Conservation (phyloP, 2,329 filamentous ascomycete genomes). For the Coniochaeta hoffmannii region DNA sequence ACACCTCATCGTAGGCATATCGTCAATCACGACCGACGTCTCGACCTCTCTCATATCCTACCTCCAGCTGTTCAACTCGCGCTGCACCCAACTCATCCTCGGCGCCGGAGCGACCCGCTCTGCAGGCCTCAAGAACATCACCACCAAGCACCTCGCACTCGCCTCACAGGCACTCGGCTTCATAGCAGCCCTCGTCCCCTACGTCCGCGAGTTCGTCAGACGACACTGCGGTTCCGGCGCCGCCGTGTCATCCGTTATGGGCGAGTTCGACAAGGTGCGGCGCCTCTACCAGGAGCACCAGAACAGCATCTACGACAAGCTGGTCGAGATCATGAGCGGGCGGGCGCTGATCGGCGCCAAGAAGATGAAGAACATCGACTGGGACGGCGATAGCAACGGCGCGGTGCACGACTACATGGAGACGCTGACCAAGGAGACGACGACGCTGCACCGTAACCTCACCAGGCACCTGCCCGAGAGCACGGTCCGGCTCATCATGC, state of each 20-base stretch:
- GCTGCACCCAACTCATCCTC: conserved; percentile 91
- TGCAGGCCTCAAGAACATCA: conserved; percentile 91
- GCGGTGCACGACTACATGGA: conserved; percentile 71
- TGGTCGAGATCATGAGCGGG: conserved; percentile 85
- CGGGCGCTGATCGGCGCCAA: conserved; percentile 68
- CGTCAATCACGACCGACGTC: conserved; percentile 81
- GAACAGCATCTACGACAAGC: conserved; percentile 81
- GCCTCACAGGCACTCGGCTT: conserved; percentile 87
- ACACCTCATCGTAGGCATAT: conserved; percentile 75
- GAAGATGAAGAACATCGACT: conserved; percentile 66
- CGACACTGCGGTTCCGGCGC: conserved; percentile 54
- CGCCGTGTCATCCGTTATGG: conserved; percentile 54
- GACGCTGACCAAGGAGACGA: conserved; percentile 77
- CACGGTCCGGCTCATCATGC: conserved; percentile 76
- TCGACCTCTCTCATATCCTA: conserved; percentile 75
- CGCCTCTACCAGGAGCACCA: conserved; percentile 84
- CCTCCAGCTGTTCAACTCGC: conserved; percentile 88
- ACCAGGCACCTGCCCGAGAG: conserved; percentile 73
- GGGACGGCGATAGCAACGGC: conserved; percentile 49
- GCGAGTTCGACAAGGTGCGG: conserved; percentile 83
- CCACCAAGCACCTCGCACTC: conserved; percentile 86
- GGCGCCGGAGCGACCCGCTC: conserved; percentile 85
- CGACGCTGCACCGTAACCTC: conserved; percentile 75
- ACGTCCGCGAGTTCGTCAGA: conserved; percentile 84
- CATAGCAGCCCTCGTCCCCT: conserved; percentile 77